These are phyloP conservation scores for Rauvolfia tetraphylla DNA, from an alignment of 257 asterid genomes.

Conservation along the genomic window DNA sequence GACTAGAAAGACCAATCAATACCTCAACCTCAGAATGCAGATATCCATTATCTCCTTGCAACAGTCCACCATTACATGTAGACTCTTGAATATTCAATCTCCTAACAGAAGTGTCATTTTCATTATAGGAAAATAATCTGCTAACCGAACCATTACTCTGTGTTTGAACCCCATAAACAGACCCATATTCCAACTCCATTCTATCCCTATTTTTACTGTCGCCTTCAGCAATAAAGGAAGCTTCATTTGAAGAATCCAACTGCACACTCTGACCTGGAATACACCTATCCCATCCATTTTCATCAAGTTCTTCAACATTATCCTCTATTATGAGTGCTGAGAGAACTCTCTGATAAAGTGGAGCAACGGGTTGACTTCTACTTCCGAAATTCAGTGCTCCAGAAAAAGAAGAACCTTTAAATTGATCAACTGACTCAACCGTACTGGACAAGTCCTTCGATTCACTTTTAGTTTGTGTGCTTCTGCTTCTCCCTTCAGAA, in stretches of 20 bases:
- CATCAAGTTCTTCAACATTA: slow-evolving; percentile 73
- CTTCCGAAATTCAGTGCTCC: slow-evolving; percentile 44
- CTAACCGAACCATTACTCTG: slow-evolving; percentile 50
- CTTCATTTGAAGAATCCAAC: slow-evolving; percentile 42
- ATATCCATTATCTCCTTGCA: slow-evolving; percentile 47
- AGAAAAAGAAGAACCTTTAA: slow-evolving; percentile 40
- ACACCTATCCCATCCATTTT: slow-evolving; percentile 53
- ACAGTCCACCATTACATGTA: slow-evolving; percentile 48
- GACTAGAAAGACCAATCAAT: slow-evolving; percentile 55
- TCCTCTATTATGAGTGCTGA: slow-evolving; percentile 85
- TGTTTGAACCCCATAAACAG: slow-evolving; percentile 46
- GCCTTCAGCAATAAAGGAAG: slow-evolving; percentile 34
- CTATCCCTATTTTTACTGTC: slow-evolving; percentile 43
- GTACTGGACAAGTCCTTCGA: slow-evolving; percentile 34
- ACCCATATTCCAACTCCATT: slow-evolving; percentile 45
- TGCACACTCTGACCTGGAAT: slow-evolving; percentile 22
- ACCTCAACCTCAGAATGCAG: slow-evolving; percentile 64
- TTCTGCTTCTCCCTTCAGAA: slow-evolving; percentile 41
- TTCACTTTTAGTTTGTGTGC: slow-evolving; percentile 32
- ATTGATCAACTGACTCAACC: slow-evolving; percentile 46
- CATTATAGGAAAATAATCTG: slow-evolving; percentile 48
- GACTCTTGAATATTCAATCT: slow-evolving; percentile 21
- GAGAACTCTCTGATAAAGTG: slow-evolving; percentile 84
- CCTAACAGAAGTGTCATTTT: slow-evolving; percentile 34
- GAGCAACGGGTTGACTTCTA: slow-evolving; percentile 42